Base-by-base conservation (phyloP, 257 asterid genomes). In the Pogostemon cablin region DNA sequence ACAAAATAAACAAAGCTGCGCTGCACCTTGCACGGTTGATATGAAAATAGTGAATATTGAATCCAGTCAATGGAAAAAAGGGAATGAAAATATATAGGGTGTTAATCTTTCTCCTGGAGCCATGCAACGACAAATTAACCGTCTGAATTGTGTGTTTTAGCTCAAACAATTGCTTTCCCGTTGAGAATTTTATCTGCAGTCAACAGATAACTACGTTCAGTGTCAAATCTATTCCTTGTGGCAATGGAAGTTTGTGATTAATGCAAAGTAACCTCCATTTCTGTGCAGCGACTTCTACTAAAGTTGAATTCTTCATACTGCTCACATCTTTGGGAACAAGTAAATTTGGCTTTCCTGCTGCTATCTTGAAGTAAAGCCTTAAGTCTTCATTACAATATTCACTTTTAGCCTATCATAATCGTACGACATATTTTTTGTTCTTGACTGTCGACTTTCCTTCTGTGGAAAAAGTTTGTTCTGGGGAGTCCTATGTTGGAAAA, bases 311-410 rank as follows among this genome's bases (percentile, higher is more conserved):
- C 75, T 93, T 93, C 86, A 83, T 90, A 71, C 85, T 93, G 89
- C 83, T 93, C 77, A 90, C 98, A 38, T 90, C 98, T 79, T 85
- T 93, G 70, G 98, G 98, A 72, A 93, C 98, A 73, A 90, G 87
- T 81, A 93, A 93, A 86, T 15, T 90, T 76, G 97, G 98, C 66
- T 87, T 89, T 80, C 98, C 98, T 73, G 98, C 97, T 43, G 96
- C 96, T 69, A 82, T 93, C 79, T 78, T 93, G 83, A 93, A 93
- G 97, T 93, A 88, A 85, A 90, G 73, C 61, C 6, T 43, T 37
- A 53, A 11, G 4, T 73, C 49, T 76, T 32, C 63, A 41, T 48
- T 40, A 32, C 10, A 47, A 53, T 54, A 6, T 60, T 67, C 6
- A 57, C 48, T 44, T 60, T 55, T 69, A 43, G 53, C 32, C 48